phyloP scores from a whole-genome alignment of 805 yeast species.

The Jamesozyma gamospora region DNA sequence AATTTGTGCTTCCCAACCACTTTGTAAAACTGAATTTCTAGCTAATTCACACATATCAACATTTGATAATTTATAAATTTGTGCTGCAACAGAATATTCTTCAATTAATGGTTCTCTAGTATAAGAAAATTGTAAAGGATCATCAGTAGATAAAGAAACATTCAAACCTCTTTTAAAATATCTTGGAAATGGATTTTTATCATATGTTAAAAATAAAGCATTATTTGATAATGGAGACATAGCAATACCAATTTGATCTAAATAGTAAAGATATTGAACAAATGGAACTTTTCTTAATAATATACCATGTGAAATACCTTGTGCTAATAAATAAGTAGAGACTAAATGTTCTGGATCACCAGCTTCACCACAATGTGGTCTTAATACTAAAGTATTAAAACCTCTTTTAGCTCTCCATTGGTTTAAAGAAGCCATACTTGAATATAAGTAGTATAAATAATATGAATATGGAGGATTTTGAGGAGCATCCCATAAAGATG shows the following conservation, averaged over 20 bases:
- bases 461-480: slow-evolving; percentile 97
- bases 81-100: slow-evolving; percentile 97
- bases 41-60: slow-evolving; percentile 98
- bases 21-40: slow-evolving; percentile 79
- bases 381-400: slow-evolving; percentile 80
- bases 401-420: slow-evolving; percentile 68
- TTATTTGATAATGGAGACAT: slow-evolving; percentile 97
- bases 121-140: slow-evolving; percentile 93
- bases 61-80: slow-evolving; percentile 84
- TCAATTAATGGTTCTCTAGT: slow-evolving; percentile 96
- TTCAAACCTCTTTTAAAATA: slow-evolving; percentile 91
- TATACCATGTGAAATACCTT: slow-evolving; percentile 93
- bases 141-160: slow-evolving; percentile 92
- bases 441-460: slow-evolving; percentile 79
- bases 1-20: slow-evolving; percentile 83
- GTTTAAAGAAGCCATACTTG: slow-evolving; percentile 79
- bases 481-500: slow-evolving; percentile 66
- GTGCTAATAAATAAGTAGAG: slow-evolving; percentile 78
- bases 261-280: slow-evolving; percentile 83
- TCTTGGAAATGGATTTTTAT: slow-evolving; percentile 87
- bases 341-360: slow-evolving; percentile 98
- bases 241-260: slow-evolving; percentile 94
- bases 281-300: slow-evolving; percentile 87
- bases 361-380: slow-evolving; percentile 99
- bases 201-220: slow-evolving; percentile 90